Evolutionary conservation across 805 yeast species (phyloP).

Genomic region (Metschnikowia arizonensis): DNA sequence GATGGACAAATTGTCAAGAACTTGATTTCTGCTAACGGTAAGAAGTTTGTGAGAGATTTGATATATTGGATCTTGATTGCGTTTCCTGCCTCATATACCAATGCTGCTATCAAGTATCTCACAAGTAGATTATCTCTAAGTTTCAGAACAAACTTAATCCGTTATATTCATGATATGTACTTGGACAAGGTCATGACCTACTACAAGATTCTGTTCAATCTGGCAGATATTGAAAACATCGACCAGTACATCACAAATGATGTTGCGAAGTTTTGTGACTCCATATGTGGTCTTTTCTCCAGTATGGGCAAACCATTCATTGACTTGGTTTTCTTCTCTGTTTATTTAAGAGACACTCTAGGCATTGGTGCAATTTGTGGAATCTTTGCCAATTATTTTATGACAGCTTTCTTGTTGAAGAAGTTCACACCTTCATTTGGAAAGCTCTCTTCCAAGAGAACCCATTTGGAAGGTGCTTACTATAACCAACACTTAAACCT

Average conservation of each 20-base stretch:
- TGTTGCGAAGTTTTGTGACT: slow-evolving; percentile 71
- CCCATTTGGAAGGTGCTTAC: slow-evolving; percentile 82
- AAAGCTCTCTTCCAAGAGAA: slow-evolving; percentile 62
- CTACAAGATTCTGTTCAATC: slow-evolving; percentile 70
- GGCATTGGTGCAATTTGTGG: slow-evolving; percentile 86
- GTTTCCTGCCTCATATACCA: slow-evolving; percentile 88
- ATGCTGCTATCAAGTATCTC: slow-evolving; percentile 80
- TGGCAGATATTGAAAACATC: slow-evolving; percentile 55
- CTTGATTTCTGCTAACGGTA: slow-evolving; percentile 75
- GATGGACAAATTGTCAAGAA: slow-evolving; percentile 93
- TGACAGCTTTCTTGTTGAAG: slow-evolving; percentile 73
- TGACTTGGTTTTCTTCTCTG: slow-evolving; percentile 78
- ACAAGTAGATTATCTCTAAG: slow-evolving; percentile 73
- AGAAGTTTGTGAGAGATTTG: slow-evolving; percentile 69
- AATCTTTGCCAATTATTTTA: slow-evolving; percentile 71
- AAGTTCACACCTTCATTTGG: slow-evolving; percentile 82
- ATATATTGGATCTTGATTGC: slow-evolving; percentile 87
- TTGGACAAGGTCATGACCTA: slow-evolving; percentile 76
- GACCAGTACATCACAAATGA: slow-evolving; percentile 88
- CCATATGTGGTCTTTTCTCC: slow-evolving; percentile 79
- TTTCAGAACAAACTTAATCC: slow-evolving; percentile 76
- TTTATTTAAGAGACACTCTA: slow-evolving; percentile 76
- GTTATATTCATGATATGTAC: slow-evolving; percentile 88
- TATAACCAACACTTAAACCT: slow-evolving; percentile 81
- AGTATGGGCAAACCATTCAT: slow-evolving; percentile 88